Conservation (phyloP, 805 yeast genomes). For the Wickerhamiella lipophila region DNA sequence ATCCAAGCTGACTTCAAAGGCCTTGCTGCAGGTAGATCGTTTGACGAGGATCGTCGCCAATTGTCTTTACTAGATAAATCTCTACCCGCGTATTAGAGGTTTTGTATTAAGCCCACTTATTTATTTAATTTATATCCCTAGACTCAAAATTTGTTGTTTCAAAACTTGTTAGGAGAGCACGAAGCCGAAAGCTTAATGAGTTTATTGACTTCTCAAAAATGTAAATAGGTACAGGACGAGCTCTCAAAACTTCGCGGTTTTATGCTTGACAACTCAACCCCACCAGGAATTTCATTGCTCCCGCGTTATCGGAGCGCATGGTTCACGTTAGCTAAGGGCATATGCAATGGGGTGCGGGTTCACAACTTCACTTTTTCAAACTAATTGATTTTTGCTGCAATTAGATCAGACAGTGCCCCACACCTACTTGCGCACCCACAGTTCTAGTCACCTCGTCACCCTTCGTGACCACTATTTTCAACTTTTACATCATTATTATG, state of each 20-base stretch:
- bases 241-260: no score
- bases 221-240: no score
- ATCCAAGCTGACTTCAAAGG: background rate
- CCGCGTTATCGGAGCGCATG: slow-evolving; percentile 3
- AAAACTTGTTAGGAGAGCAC: no score
- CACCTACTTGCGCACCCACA: background rate
- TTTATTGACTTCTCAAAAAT: no score
- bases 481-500: background rate
- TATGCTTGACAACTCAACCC: background rate
- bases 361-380: background rate
- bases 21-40: background rate
- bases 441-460: background rate
- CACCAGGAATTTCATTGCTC: background rate
- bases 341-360: slow-evolving; percentile 1
- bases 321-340: slow-evolving; percentile 4
- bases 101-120: background rate
- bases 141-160: no score
- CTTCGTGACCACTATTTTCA: background rate
- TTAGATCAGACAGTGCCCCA: background rate
- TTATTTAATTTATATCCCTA: slow-evolving; percentile 2
- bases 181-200: no score
- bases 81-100: slow-evolving; percentile 5
- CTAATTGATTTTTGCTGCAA: slow-evolving; percentile 1
- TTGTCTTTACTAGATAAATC: slow-evolving; percentile 12
- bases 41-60: slow-evolving; percentile 14